Evolutionary conservation across 2,329 filamentous ascomycete genomes (phyloP).

Genomic region (Ampelomyces quisqualis): DNA sequence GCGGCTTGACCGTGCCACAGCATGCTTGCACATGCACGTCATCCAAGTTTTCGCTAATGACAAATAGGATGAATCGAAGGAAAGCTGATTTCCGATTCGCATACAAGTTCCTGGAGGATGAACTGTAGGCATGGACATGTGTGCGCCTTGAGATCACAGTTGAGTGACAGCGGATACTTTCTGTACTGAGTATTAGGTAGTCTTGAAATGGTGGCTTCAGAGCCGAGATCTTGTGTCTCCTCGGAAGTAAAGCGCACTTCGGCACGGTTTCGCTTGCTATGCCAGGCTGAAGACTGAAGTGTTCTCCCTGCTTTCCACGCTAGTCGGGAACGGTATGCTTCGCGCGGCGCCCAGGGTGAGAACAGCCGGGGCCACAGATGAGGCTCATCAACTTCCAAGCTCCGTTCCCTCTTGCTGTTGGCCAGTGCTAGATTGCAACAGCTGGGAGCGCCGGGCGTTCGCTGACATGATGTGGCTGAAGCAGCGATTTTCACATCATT

Average conservation of each 20-base stretch:
- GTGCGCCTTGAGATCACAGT: constrained; percentile 5
- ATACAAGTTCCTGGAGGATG: constrained; percentile 96
- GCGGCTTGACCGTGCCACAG: constrained; percentile 6
- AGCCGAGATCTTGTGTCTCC: constrained; percentile 24
- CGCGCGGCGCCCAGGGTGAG: constrained; percentile 19
- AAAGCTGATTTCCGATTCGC: constrained; percentile 98
- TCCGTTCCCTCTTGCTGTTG: constrained; percentile 6
- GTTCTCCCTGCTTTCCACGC: too few species aligned
- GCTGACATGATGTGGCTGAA: constrained; percentile 26
- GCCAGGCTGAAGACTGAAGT: constrained; percentile 3
- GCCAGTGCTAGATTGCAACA: constrained; percentile 6
- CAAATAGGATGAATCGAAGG: constrained; percentile 90
- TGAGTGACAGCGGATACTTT: constrained; percentile 17
- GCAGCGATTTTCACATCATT: constrained; percentile 8
- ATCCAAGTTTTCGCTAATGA: constrained; percentile 24
- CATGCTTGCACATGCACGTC: constrained; percentile 11
- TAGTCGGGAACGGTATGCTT: constrained; percentile 3
- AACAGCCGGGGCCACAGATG: constrained; percentile 12
- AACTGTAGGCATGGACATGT: constrained; percentile 65
- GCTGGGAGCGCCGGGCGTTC: constrained; percentile 25
- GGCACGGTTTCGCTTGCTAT: constrained; percentile 6
- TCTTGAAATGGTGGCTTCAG: constrained; percentile 25
- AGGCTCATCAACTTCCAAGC: constrained; percentile 14
- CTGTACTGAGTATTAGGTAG: constrained; percentile 42
- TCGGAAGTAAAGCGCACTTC: constrained; percentile 8